Base-by-base conservation (phyloP, 148 eudicot genomes). In the Dysphania ambrosioides region DNA sequence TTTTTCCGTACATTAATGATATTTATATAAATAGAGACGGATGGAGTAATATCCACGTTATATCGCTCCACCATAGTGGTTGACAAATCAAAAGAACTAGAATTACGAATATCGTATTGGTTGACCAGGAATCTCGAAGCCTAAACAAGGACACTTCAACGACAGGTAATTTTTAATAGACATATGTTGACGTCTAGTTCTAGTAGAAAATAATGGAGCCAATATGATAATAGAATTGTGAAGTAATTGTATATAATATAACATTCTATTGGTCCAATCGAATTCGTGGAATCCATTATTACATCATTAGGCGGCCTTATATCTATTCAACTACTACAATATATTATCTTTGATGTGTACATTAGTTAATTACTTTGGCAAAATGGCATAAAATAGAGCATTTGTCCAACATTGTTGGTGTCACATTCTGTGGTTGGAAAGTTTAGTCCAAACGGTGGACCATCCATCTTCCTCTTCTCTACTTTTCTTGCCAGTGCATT, bases 401-500 rank as follows among this genome's bases (percentile, higher is more conserved):
- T 29, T 26, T 2, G 51, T 68, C 36, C 21, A 68, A 68, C 21
- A 68, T 30, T 65, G 73, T 26, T 51, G 53, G 15, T 49, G 61
- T 70, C 73, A 70, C 2, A n/a, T 40, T 42, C 12, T 18, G 16
- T 70, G 40, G 58, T 53, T 51, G 41, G 62, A 42, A 51, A 53
- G 73, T 70, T 38, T 6, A 3, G 23, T 70, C 30, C 59, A 16
- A 70, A 18, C 53, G 2, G 24, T 70, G 73, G 73, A 70, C 72
- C 72, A 29, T 70, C 24, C 59, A 29, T 27, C 2, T 24, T 42
- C 6, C n/a, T 15, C 16, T 38, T 68, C 7, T 57, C 7, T 57
- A 8, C 31, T 71, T 10, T 19, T 55, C 23, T 2, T 56, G 21
- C 23, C n/a, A 10, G 29, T 21, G 68, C 47, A 36, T 26, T 9